These are phyloP conservation scores for Ceratocystis destructans DNA, from an alignment of 2,329 filamentous ascomycete species.

Conservation along the genomic window DNA sequence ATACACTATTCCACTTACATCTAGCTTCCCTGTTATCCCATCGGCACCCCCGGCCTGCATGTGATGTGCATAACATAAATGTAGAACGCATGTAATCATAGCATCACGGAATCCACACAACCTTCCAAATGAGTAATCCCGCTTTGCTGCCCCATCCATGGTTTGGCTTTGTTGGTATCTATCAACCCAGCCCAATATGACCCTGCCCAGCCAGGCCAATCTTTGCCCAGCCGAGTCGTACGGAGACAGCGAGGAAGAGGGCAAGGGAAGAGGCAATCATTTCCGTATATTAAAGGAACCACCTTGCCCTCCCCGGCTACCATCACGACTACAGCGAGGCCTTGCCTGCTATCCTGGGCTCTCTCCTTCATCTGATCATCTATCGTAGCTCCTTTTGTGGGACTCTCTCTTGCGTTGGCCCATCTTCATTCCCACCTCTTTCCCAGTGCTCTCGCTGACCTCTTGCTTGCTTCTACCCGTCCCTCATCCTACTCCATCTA, in stretches of 20 bases:
- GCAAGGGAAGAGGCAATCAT: background rate
- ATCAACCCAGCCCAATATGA: background rate
- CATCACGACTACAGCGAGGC: too few relatives aligned
- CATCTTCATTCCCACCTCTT: background rate
- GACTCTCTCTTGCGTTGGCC: background rate
- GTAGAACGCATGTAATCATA: too few relatives aligned
- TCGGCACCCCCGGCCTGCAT: background rate
- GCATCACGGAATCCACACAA: background rate
- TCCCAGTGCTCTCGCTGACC: background rate
- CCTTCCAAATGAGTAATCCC: background rate
- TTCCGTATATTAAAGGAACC: background rate
- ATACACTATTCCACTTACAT: background rate
- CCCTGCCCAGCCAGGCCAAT: background rate
- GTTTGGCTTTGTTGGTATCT: background rate
- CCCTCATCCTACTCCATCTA: background rate
- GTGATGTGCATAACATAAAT: background rate
- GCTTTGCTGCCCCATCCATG: background rate
- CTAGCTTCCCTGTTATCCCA: background rate
- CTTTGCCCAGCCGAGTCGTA: background rate
- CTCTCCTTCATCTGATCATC: conserved; percentile 12
- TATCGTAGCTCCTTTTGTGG: background rate
- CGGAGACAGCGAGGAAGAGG: background rate
- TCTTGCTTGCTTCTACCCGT: background rate
- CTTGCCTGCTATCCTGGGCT: background rate
- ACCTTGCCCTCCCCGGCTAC: background rate